phyloP scores from a whole-genome alignment of 2,329 filamentous ascomycete genomes.

The Clarireedia paspali region DNA sequence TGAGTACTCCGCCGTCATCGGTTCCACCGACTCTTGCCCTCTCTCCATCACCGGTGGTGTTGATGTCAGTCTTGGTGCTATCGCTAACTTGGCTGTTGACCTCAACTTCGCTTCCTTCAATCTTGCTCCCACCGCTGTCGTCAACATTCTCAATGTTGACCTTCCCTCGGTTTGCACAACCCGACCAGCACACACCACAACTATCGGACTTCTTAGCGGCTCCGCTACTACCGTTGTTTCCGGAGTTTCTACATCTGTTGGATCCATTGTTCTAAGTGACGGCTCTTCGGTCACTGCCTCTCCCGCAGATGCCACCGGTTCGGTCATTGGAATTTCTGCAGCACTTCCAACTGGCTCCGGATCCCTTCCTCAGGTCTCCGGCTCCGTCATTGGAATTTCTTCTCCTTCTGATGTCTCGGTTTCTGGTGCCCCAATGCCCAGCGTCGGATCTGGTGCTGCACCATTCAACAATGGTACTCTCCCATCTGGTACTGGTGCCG shows the following conservation, averaged over 20 bases:
- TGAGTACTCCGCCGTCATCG: slow-evolving; percentile 16
- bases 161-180: neutral
- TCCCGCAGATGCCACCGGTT: too few relatives aligned
- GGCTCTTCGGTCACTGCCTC: too few relatives aligned
- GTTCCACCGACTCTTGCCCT: slow-evolving; percentile 9
- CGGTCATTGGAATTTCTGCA: too few relatives aligned
- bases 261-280: neutral
- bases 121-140: slow-evolving; percentile 9
- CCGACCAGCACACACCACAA: neutral
- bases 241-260: neutral
- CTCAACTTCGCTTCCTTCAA: slow-evolving; percentile 17
- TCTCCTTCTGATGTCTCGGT: too few relatives aligned
- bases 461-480: neutral
- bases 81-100: slow-evolving; percentile 14
- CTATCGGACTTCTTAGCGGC: neutral
- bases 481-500: neutral
- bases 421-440: neutral
- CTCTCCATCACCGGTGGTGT: slow-evolving; percentile 13
- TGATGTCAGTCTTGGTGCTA: slow-evolving; percentile 19
- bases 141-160: slow-evolving; percentile 12
- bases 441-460: neutral
- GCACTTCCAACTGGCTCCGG: too few relatives aligned
- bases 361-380: too few relatives aligned
- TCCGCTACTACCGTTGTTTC: neutral
- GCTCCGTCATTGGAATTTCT: neutral